Conservation (phyloP, 2,329 filamentous ascomycete species). For the Ophioceras dolichostomum region DNA sequence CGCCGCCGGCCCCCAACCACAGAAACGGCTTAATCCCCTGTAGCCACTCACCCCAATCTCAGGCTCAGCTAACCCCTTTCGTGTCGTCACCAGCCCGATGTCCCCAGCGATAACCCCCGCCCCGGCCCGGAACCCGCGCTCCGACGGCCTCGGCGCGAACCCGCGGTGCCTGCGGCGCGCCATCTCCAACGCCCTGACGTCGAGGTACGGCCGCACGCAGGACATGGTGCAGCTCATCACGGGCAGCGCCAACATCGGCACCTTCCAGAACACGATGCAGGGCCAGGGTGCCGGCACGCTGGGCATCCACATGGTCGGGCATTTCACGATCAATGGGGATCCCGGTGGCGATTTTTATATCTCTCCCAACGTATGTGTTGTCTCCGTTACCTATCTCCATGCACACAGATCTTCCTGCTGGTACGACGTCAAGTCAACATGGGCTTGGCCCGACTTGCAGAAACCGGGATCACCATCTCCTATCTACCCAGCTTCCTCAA, state of each 20-base stretch:
- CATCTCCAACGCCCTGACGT: slow-evolving; percentile 19
- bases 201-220: slow-evolving; percentile 11
- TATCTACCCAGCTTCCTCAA: background rate
- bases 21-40: background rate
- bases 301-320: slow-evolving; percentile 18
- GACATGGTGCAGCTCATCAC: slow-evolving; percentile 24
- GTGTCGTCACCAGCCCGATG: slow-evolving; percentile 23
- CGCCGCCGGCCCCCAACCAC: too few species aligned
- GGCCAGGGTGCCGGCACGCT: slow-evolving; percentile 12
- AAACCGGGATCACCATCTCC: too few species aligned
- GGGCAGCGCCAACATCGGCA: slow-evolving; percentile 19
- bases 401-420: too few species aligned
- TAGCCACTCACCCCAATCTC: slow-evolving; percentile 7
- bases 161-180: slow-evolving; percentile 32
- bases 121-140: slow-evolving; percentile 15
- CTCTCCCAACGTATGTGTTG: slow-evolving; percentile 23
- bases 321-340: slow-evolving; percentile 23
- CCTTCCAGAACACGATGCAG: slow-evolving; percentile 34
- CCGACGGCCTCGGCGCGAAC: slow-evolving; percentile 26
- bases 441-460: too few species aligned
- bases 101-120: slow-evolving; percentile 13
- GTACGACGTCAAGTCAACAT: too few species aligned
- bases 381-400: too few species aligned
- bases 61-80: slow-evolving; percentile 9
- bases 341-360: slow-evolving; percentile 26